Conservation (phyloP, 352 stramenopile species). For the Pythium aquatile region DNA sequence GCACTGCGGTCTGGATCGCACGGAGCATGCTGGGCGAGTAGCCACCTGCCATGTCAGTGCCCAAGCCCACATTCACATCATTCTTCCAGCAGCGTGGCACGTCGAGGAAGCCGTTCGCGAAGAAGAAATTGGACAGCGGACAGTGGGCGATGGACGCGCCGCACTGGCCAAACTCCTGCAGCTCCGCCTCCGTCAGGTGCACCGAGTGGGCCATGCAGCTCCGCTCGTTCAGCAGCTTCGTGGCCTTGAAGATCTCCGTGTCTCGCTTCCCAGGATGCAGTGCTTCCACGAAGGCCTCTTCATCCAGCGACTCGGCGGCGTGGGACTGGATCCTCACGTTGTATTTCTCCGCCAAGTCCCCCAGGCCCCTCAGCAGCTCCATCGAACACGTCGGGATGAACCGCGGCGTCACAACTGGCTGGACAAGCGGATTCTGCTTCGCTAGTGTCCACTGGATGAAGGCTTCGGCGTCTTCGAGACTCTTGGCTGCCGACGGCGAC, state of each 20-base stretch:
- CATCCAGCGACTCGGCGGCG: constrained; percentile 78
- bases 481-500: constrained; percentile 54
- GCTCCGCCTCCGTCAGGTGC: constrained; percentile 67
- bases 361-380: constrained; percentile 72
- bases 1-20: constrained; percentile 75
- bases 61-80: constrained; percentile 59
- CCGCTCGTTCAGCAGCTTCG: constrained; percentile 59
- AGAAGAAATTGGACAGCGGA: constrained; percentile 91
- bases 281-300: constrained; percentile 75
- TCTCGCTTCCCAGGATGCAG: constrained; percentile 68
- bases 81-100: constrained; percentile 52
- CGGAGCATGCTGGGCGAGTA: constrained; percentile 90
- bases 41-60: constrained; percentile 90
- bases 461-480: constrained; percentile 58
- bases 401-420: constrained; percentile 83
- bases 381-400: constrained; percentile 90
- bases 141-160: constrained; percentile 85
- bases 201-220: constrained; percentile 89
- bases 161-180: constrained; percentile 43
- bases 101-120: constrained; percentile 71
- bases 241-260: constrained; percentile 65
- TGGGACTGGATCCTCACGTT: constrained; percentile 84
- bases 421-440: constrained; percentile 51
- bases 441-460: constrained; percentile 72
- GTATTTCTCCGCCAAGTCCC: constrained; percentile 62